Evolutionary conservation across 306 rosid genomes (phyloP).

Genomic region (Sicyos baderoa): DNA sequence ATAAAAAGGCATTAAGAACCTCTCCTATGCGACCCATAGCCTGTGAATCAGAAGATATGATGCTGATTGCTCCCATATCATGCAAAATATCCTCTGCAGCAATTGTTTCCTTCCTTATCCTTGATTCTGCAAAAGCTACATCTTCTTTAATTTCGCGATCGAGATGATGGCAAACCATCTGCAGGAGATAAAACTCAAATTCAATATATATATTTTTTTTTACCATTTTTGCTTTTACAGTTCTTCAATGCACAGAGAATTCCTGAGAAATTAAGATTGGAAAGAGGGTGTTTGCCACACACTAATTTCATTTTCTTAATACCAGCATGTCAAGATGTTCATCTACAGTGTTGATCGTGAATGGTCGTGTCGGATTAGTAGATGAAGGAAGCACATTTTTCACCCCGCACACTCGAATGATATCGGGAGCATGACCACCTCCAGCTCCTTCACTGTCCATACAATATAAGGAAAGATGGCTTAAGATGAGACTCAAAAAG

Average conservation of each 20-base stretch:
- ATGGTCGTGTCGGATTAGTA: constrained; percentile 85
- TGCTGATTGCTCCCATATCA: constrained; percentile 94
- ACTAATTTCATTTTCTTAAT: constrained; percentile 22
- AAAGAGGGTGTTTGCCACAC: too few relatives aligned
- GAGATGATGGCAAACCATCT: constrained; percentile 96
- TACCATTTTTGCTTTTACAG: too few relatives aligned
- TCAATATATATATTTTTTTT: too few relatives aligned
- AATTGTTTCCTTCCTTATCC: constrained; percentile 85
- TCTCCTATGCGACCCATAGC: constrained; percentile 99
- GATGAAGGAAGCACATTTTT: constrained; percentile 81
- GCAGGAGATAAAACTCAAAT: constrained; percentile 11
- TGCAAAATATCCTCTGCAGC: constrained; percentile 99
- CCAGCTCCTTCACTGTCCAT: constrained; percentile 91
- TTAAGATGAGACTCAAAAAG: neutral
- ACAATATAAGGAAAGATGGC: constrained; percentile 14
- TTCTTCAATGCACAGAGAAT: too few relatives aligned
- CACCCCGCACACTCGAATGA: constrained; percentile 81
- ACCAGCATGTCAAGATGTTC: constrained; percentile 97
- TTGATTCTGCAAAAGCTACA: constrained; percentile 78
- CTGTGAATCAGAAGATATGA: constrained; percentile 85
- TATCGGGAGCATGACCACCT: constrained; percentile 98
- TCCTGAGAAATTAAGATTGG: neutral
- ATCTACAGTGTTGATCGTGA: constrained; percentile 67
- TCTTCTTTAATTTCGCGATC: constrained; percentile 69
- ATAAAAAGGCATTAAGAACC: constrained; percentile 39